A percentile compares a stretch with the other conserved stretches of the same genome.
These are phyloP conservation scores for Phyllosticta citrichinensis DNA, from an alignment of 2,329 filamentous ascomycete species.

Conservation along the genomic window DNA sequence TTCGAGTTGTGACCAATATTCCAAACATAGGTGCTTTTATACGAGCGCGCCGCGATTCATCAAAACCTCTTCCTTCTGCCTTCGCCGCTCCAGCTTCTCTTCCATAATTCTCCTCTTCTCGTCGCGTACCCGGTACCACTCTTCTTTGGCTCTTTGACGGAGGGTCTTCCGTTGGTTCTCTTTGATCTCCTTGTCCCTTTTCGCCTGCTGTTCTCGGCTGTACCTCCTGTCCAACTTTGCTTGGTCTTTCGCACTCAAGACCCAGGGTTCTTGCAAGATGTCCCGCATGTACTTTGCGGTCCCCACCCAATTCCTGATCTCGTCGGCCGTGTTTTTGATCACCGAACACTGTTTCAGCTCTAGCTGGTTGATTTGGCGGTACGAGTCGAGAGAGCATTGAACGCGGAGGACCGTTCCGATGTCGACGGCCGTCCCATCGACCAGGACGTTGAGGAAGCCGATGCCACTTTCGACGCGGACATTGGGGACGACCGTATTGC, in stretches of 20 bases:
- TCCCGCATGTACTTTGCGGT: constrained; percentile 39
- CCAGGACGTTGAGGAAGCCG: constrained; percentile 34
- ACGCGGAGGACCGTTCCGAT: constrained; percentile 45
- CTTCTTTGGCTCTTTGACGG: constrained; percentile 23
- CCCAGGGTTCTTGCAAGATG: constrained; percentile 45
- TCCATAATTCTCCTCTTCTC: constrained; percentile 22
- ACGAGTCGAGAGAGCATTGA: constrained; percentile 46
- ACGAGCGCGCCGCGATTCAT: constrained; percentile 33
- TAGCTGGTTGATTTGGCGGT: constrained; percentile 42
- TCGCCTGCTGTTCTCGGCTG: constrained; percentile 27
- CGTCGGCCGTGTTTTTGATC: constrained; percentile 43
- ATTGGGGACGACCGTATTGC: constrained; percentile 29
- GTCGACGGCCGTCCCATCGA: constrained; percentile 26
- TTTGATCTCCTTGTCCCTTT: constrained; percentile 26
- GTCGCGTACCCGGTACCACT: constrained; percentile 22
- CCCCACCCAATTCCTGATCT: constrained; percentile 44
- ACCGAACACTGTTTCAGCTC: constrained; percentile 43
- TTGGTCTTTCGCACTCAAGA: constrained; percentile 35
- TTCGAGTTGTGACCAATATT: neutral
- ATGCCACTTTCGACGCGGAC: constrained; percentile 26
- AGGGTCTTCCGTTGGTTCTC: constrained; percentile 24
- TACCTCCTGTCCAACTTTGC: constrained; percentile 23
- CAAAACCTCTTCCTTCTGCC: constrained; percentile 33
- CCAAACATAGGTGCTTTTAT: constrained; percentile 6
- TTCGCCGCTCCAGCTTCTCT: constrained; percentile 33